These are phyloP conservation scores for Leccinum fibrillosum DNA, from an alignment of 768 basidiomycete species.

Conservation along the genomic window DNA sequence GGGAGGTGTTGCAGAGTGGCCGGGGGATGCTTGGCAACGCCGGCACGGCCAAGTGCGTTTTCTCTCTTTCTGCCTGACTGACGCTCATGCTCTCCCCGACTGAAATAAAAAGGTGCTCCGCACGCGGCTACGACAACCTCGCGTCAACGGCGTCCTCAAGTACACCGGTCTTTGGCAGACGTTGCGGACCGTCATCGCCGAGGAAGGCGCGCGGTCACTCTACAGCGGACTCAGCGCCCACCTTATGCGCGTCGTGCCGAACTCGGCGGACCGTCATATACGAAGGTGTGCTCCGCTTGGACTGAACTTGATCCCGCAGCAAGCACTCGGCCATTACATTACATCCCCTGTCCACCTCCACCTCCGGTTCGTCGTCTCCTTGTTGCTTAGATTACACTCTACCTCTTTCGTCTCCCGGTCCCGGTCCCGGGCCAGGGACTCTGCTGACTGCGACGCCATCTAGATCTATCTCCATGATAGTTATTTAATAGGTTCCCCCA, in stretches of 20 bases:
- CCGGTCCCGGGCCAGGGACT: background rate
- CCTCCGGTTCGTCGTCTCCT: background rate
- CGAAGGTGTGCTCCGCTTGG: constrained; percentile 75
- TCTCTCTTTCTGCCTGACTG: background rate
- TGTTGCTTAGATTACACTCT: background rate
- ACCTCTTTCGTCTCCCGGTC: too few relatives aligned
- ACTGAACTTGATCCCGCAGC: background rate
- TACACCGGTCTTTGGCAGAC: constrained; percentile 89
- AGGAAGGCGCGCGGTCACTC: constrained; percentile 83
- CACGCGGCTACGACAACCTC: constrained; percentile 88
- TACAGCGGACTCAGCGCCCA: constrained; percentile 95
- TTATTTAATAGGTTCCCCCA: constrained; percentile 10
- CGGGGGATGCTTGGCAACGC: constrained; percentile 83
- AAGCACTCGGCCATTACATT: background rate
- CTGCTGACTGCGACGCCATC: background rate
- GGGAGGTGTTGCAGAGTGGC: constrained; percentile 64
- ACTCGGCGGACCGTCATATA: constrained; percentile 87
- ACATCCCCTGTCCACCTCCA: background rate
- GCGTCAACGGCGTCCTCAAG: constrained; percentile 70
- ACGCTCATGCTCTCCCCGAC: background rate
- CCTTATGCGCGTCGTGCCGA: constrained; percentile 94
- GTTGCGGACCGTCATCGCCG: constrained; percentile 75
- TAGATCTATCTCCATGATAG: constrained; percentile 17
- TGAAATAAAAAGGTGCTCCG: constrained; percentile 69
- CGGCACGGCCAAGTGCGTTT: constrained; percentile 80